Percentiles rank a stretch among this genome's conserved stretches.
Conservation (phyloP, 2,329 filamentous ascomycete genomes). For the Fusarium clavum region DNA sequence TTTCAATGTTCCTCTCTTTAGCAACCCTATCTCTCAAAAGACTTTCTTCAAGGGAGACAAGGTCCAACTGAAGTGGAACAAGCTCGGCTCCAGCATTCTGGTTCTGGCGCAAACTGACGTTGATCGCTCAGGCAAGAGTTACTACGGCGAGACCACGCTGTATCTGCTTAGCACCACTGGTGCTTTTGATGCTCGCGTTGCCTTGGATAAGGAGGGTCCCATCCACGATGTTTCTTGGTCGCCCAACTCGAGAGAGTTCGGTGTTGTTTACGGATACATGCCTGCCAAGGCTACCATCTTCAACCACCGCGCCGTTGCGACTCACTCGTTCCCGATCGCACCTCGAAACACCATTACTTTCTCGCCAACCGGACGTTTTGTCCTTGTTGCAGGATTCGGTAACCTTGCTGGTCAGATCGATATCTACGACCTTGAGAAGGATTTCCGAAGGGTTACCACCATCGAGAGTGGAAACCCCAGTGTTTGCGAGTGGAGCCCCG, state of each 20-base stretch:
- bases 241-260: constrained; percentile 96
- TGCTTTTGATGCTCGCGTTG: constrained; percentile 90
- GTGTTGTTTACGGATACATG: constrained; percentile 98
- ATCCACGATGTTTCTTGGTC: constrained; percentile 99
- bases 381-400: constrained; percentile 94
- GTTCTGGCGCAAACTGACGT: constrained; percentile 98
- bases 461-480: constrained; percentile 97
- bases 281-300: constrained; percentile 99
- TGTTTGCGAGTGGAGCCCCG: constrained; percentile 96
- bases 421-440: constrained; percentile 94
- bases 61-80: constrained; percentile 98
- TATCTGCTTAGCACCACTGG: constrained; percentile 94
- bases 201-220: constrained; percentile 95
- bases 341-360: constrained; percentile 96
- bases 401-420: constrained; percentile 98
- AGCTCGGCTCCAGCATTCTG: constrained; percentile 87
- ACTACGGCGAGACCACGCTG: constrained; percentile 97
- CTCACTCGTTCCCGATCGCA: constrained; percentile 85
- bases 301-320: constrained; percentile 85
- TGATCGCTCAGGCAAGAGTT: constrained; percentile 98
- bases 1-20: constrained; percentile 91
- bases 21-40: constrained; percentile 88
- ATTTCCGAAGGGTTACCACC: constrained; percentile 90
- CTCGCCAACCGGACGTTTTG: constrained; percentile 92
- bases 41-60: constrained; percentile 99